Conservation (phyloP, 768 basidiomycete species). For the Auriscalpium vulgare region DNA sequence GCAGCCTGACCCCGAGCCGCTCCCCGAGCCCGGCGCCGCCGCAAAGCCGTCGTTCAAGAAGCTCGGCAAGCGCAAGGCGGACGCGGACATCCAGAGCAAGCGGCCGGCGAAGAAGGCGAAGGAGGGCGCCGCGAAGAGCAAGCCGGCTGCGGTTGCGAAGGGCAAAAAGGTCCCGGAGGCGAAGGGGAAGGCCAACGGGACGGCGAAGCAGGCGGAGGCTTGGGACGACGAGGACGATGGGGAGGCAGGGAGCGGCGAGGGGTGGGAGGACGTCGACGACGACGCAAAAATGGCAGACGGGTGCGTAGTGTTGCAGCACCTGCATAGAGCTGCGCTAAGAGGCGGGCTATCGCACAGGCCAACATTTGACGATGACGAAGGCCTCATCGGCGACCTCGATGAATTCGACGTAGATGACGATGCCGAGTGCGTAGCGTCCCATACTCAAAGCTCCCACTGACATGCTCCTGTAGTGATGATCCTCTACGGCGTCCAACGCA, state of each 20-base stretch:
- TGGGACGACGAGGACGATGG: slow-evolving; percentile 27
- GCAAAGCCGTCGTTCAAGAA: slow-evolving; percentile 38
- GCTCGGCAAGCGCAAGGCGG: slow-evolving; percentile 69
- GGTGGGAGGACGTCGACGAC: slow-evolving; percentile 60
- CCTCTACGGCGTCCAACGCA: slow-evolving; percentile 41
- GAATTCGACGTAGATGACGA: slow-evolving; percentile 42
- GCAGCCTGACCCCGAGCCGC: slow-evolving; percentile 60
- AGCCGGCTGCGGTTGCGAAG: slow-evolving; percentile 2
- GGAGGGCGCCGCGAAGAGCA: slow-evolving; percentile 19
- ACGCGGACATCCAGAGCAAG: slow-evolving; percentile 16
- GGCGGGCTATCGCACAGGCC: slow-evolving; percentile 23
- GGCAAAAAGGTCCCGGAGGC: slow-evolving; percentile 7
- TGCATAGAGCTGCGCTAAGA: slow-evolving; percentile 2
- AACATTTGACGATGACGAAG: slow-evolving; percentile 41
- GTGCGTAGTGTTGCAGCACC: slow-evolving; percentile 23
- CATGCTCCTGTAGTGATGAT: slow-evolving; percentile 34
- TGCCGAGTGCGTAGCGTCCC: slow-evolving; percentile 30
- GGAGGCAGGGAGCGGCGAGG: slow-evolving; percentile 26
- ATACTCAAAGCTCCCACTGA: background rate
- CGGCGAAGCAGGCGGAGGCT: slow-evolving; percentile 4
- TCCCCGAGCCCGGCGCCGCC: slow-evolving; percentile 32
- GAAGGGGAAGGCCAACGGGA: slow-evolving; percentile 16
- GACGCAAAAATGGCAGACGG: slow-evolving; percentile 32
- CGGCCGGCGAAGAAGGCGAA: slow-evolving; percentile 31
- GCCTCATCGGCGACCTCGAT: slow-evolving; percentile 38